These are phyloP conservation scores for Bolboschoenus planiculmis DNA, from an alignment of 176 grass and related monocot genomes.

Conservation along the genomic window DNA sequence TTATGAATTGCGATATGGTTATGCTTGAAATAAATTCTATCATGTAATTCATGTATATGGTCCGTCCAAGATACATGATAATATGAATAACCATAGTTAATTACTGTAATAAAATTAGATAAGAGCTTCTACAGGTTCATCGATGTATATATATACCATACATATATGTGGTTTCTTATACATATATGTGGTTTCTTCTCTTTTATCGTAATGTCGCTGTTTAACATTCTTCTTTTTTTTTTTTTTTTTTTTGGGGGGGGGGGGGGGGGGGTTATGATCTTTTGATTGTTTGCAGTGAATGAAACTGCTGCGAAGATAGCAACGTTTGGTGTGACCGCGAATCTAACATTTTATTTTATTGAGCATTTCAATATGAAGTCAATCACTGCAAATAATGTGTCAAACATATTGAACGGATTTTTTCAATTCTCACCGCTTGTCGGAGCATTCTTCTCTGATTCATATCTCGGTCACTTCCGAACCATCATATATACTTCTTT, in stretches of 20 bases:
- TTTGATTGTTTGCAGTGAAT: neutral
- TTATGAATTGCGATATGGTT: too few relatives aligned
- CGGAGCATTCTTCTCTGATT: constrained; percentile 11
- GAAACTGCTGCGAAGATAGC: constrained; percentile 11
- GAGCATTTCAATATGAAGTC: constrained; percentile 8
- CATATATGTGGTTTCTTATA: too few relatives aligned
- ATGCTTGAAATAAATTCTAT: too few relatives aligned
- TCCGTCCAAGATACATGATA: too few relatives aligned
- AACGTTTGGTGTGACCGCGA: neutral
- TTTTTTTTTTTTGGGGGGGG: too few relatives aligned
- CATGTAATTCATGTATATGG: too few relatives aligned
- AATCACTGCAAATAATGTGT: constrained; percentile 1
- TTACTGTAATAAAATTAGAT: neutral
- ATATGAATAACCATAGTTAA: too few relatives aligned
- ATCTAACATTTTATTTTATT: neutral
- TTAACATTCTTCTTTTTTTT: too few relatives aligned
- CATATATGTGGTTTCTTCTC: too few relatives aligned
- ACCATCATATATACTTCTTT: constrained; percentile 12
- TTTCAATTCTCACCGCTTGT: constrained; percentile 1
- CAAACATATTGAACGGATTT: constrained; percentile 11
- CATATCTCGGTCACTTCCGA: constrained; percentile 18
- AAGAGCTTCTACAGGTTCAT: neutral
- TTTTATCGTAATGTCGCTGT: neutral
- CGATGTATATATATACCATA: neutral
- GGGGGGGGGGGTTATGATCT: too few relatives aligned